Evolutionary conservation across 208 protist species (phyloP), one percentile per base, ranked within the genome.

Genomic region (Crithidia brevicula): DNA sequence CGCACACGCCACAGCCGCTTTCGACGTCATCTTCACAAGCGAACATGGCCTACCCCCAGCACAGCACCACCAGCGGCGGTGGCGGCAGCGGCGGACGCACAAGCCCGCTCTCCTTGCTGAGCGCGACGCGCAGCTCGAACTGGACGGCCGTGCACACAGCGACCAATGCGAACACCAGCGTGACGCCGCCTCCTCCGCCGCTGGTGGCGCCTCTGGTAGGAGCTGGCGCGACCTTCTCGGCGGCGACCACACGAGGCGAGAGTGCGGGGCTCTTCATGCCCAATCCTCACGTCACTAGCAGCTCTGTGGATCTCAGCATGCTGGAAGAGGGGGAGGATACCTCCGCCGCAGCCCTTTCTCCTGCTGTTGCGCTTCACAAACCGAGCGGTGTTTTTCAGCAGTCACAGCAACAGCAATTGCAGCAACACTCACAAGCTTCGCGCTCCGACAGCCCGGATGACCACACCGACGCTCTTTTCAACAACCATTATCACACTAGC

Each of bases 81-180:
- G 16, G 46, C 20, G 33, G 16, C 3, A 22, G 57, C 18, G 20
- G 20, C 46, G 23, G 56, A 10, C 28, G 47, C 38, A 66, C 23
- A 16, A 46, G 34, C 45, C 28, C 8, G 15, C 45, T 36, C 16
- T 20, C 11, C 30, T 9, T 40, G 22, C 51, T 18, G 15, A 47
- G 43, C 45, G 54, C 52, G 11, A 28, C 33, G 5, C 57, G 70
- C 20, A 25, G 20, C 20, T 45, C 70, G 16, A 38, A 66, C 34
- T 76, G 70, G 70, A 76, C 70, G 11, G 63, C 70, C 1, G 70
- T 76, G 62, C 70, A 76, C 70, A 70, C 70, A 3, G 40, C 70
- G 2, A 76, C 70, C 16, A 76, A 76, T 22, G 61, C 56, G 40
- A 76, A 76, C 70, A 60, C 62, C 0, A 46, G 38, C 40, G 62